Evolutionary conservation across 1,284 basidiomycete genomes (phyloP).

Genomic region (Ceratobasidium sp.): DNA sequence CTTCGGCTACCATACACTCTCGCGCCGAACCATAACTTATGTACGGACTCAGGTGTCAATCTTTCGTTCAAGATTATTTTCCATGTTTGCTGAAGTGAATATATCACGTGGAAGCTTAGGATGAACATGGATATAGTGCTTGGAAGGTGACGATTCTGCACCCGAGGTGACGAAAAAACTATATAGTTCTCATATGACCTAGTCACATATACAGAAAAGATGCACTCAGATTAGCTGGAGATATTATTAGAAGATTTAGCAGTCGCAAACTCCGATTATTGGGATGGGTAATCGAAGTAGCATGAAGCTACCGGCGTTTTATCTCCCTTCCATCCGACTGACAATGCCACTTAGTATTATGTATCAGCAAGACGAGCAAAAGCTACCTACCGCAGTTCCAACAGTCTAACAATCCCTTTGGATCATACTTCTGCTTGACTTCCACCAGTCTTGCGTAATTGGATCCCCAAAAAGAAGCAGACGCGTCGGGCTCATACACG

Average conservation of each 20-base stretch:
- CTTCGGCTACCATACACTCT: background rate
- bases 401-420: slow-evolving; percentile 26
- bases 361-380: no score
- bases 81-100: slow-evolving; percentile 7
- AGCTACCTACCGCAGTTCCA: slow-evolving; percentile 38
- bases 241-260: no score
- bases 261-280: no score
- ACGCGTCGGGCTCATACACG: slow-evolving; percentile 14
- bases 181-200: no score
- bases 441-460: slow-evolving; percentile 13
- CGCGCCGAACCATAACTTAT: no score
- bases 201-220: no score
- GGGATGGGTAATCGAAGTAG: background rate
- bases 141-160: no score
- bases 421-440: slow-evolving; percentile 37
- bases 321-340: slow-evolving; percentile 36
- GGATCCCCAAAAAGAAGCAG: slow-evolving; percentile 35
- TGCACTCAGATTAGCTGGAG: no score
- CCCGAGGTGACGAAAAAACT: no score
- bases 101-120: no score
- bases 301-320: slow-evolving; percentile 34
- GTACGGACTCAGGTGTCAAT: background rate
- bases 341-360: background rate
- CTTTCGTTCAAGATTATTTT: background rate
- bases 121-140: no score